These are phyloP conservation scores for Geranomyces michiganensis DNA, from an alignment of 192 early-diverging fungal genomes.

Conservation along the genomic window DNA sequence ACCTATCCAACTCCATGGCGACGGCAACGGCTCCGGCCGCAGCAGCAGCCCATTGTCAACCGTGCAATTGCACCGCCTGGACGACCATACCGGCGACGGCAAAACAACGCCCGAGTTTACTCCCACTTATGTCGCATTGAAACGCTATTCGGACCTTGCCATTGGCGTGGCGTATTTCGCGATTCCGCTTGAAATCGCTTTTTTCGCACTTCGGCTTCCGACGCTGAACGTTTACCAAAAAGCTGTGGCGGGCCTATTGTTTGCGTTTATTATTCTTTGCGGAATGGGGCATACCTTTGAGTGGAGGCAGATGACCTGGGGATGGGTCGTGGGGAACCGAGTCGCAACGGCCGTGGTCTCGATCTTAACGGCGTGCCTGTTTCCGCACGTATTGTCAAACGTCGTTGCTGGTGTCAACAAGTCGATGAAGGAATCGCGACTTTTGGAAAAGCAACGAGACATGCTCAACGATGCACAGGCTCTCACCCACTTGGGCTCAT, in stretches of 20 bases:
- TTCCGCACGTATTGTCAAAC: conserved; percentile 16
- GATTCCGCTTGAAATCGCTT: conserved; percentile 29
- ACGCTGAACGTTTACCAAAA: conserved; percentile 14
- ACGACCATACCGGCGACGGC: too few relatives aligned
- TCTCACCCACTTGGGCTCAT: conserved; percentile 19
- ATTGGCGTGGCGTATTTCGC: conserved; percentile 27
- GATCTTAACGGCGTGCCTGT: conserved; percentile 12
- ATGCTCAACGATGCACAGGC: conserved; percentile 22
- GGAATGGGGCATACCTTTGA: conserved; percentile 21
- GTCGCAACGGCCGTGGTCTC: conserved; percentile 18
- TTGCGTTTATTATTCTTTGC: conserved; percentile 26
- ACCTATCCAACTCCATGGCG: too few relatives aligned
- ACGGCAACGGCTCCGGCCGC: too few relatives aligned
- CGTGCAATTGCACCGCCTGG: too few relatives aligned
- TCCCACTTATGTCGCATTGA: not conserved
- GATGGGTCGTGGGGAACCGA: conserved; percentile 1
- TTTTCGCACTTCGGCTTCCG: conserved; percentile 23
- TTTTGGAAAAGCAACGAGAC: conserved; percentile 22
- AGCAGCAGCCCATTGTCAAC: too few relatives aligned
- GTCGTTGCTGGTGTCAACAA: conserved; percentile 3
- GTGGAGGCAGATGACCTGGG: not conserved
- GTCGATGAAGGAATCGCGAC: conserved; percentile 1
- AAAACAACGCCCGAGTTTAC: too few relatives aligned
- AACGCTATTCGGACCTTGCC: not conserved
- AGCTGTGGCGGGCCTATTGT: conserved; percentile 17